Percentiles rank a stretch among this genome's conserved stretches.
phyloP scores from a whole-genome alignment of 2,329 filamentous ascomycete genomes.

The Fusarium acutatum region DNA sequence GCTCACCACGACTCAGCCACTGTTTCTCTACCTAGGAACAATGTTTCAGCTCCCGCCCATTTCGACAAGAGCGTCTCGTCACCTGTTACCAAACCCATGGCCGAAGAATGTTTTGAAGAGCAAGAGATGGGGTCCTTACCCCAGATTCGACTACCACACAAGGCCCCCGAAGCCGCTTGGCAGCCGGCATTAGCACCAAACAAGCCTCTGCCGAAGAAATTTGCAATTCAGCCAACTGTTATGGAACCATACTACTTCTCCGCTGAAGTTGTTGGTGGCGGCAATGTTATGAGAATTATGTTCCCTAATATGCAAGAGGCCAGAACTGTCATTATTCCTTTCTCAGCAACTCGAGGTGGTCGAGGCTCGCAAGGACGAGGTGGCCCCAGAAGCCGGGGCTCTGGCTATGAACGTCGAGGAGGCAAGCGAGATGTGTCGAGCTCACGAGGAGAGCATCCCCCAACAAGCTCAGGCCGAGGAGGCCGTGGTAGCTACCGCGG shows the following conservation, averaged over 20 bases:
- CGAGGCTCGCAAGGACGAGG: slow-evolving; percentile 41
- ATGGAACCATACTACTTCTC: slow-evolving; percentile 49
- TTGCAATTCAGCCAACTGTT: slow-evolving; percentile 52
- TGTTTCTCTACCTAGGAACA: slow-evolving; percentile 68
- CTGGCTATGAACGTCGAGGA: slow-evolving; percentile 43
- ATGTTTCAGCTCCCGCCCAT: slow-evolving; percentile 8
- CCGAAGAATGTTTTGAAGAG: slow-evolving; percentile 82
- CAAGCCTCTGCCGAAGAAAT: slow-evolving; percentile 63
- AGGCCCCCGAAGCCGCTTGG: slow-evolving; percentile 70
- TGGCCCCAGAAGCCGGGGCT: slow-evolving; percentile 44
- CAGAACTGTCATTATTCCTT: slow-evolving; percentile 51
- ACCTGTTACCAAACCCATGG: slow-evolving; percentile 71
- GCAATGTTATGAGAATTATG: slow-evolving; percentile 50
- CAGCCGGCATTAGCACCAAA: slow-evolving; percentile 62
- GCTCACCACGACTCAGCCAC: slow-evolving; percentile 64
- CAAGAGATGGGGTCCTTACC: slow-evolving; percentile 83
- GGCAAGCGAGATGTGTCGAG: slow-evolving; percentile 47
- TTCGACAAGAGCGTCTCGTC: slow-evolving; percentile 53
- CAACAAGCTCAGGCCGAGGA: slow-evolving; percentile 42
- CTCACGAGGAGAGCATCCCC: slow-evolving; percentile 40
- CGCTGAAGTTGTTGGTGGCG: slow-evolving; percentile 46
- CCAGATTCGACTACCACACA: slow-evolving; percentile 71
- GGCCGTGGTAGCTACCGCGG: slow-evolving; percentile 53
- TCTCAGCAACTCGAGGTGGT: slow-evolving; percentile 44
- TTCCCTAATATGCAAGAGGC: slow-evolving; percentile 54